Base-by-base conservation (phyloP, 441 rosid species). In the Erysimum pusillum region DNA sequence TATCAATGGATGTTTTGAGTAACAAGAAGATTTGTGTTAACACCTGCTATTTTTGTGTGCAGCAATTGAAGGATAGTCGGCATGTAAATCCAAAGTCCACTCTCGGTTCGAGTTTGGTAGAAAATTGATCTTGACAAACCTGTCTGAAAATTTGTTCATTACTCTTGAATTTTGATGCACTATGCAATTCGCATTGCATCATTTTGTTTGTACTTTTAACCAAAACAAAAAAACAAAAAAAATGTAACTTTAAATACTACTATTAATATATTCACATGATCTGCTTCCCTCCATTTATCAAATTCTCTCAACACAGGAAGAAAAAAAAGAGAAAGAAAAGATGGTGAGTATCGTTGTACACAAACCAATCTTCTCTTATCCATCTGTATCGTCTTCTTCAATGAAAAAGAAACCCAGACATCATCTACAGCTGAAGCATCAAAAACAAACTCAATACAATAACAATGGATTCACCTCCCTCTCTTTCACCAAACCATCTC, bases 401-500 rank as follows among this genome's bases (percentile, higher is more conserved):
- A 75, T 71, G 51, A 57, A 80, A 76, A 87, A 69, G 79, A 79
- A 79, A 79, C 78, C 70, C 17, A 79, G 78, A 67, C 80, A 81
- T 28, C 80, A 61, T 8, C 67, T 74, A 42, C 85, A 57, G 63
- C 75, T 34, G 35, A 51, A 56, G 34, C 82, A 60, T 45, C 82
- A 57, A 38, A 75, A 36, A 13, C 79, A 67, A 25, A 18, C 31
- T 53, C 12, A 48, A 49, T 69, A 73, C 5, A 31, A 52, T 49
- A 76, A 34, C 71, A 62, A 41, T 18, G 69, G 75, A 4, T 14
- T 71, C 15, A 12, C 79, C 69, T 75, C 82, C 0, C 82, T 80
- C 39, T 78, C 90, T 12, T 86, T 78, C 72, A 85, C 82, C 3
- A 80, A 78, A 79, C 76, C 95, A 60, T 78, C 86, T 46, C 89